These are phyloP conservation scores for Madurella fahalii DNA, from an alignment of 2,329 filamentous ascomycete genomes.

Conservation along the genomic window DNA sequence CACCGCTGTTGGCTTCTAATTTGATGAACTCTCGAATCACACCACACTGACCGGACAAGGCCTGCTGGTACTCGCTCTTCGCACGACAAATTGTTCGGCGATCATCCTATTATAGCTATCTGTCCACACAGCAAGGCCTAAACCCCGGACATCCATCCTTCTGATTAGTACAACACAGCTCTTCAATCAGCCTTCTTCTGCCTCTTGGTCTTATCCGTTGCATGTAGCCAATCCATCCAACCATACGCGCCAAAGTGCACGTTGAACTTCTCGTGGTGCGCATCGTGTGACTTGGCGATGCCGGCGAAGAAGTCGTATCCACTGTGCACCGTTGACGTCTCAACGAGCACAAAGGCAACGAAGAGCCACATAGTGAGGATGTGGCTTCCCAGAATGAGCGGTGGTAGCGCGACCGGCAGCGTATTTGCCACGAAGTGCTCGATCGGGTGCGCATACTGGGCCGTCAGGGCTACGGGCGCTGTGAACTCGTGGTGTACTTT, in stretches of 20 bases:
- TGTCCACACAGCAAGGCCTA: too few species aligned
- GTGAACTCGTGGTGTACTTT: conserved; percentile 55
- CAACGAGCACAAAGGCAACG: conserved; percentile 43
- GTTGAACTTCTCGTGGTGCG: conserved; percentile 54
- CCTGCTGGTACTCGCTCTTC: too few species aligned
- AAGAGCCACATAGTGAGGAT: conserved; percentile 52
- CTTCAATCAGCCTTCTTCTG: conserved; percentile 6
- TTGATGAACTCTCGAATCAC: too few species aligned
- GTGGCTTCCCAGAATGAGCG: conserved; percentile 43
- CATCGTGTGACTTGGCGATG: conserved; percentile 49
- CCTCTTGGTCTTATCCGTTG: conserved; percentile 33
- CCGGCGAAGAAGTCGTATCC: conserved; percentile 52
- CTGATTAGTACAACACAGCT: not conserved
- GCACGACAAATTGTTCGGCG: too few species aligned
- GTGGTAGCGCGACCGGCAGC: conserved; percentile 48
- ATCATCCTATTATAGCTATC: too few species aligned
- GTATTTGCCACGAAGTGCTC: conserved; percentile 53
- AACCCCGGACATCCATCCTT: too few species aligned
- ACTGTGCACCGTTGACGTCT: conserved; percentile 53
- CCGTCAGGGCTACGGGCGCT: conserved; percentile 51
- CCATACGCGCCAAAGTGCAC: conserved; percentile 51
- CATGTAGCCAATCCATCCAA: conserved; percentile 52
- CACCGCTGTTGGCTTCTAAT: too few species aligned
- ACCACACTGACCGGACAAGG: too few species aligned
- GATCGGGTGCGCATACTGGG: conserved; percentile 54